Evolutionary conservation across 495 filamentous ascomycete species (phyloP).

Genomic region (Talaromyces adpressus): DNA sequence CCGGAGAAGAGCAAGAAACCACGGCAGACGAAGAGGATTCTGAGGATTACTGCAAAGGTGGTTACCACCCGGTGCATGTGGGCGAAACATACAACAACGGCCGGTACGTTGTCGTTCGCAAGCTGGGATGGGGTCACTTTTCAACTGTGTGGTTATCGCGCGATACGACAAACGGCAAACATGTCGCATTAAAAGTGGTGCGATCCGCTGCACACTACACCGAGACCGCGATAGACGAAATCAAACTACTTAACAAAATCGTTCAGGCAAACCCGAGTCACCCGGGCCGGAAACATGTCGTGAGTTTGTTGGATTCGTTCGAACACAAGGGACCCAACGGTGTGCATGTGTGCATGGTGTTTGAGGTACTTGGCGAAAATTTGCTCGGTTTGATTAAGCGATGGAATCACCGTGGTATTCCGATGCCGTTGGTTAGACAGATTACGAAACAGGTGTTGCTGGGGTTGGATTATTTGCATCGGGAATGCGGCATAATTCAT

Average conservation of each 20-base stretch:
- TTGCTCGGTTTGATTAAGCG: conserved; percentile 92
- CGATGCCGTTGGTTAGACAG: conserved; percentile 92
- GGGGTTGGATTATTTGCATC: conserved; percentile 90
- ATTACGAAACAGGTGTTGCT: conserved; percentile 97
- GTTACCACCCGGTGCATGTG: conserved; percentile 89
- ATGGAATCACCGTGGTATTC: conserved; percentile 96
- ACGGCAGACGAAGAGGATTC: conserved; percentile 98
- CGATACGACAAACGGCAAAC: conserved; percentile 85
- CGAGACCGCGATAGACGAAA: conserved; percentile 97
- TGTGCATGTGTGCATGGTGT: conserved; percentile 97
- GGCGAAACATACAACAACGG: conserved; percentile 98
- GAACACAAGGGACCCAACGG: conserved; percentile 97
- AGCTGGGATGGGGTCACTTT: conserved; percentile 98
- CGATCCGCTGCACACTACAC: conserved; percentile 97
- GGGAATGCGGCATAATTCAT: conserved; percentile 98
- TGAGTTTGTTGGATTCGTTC: conserved; percentile 92
- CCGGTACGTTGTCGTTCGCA: conserved; percentile 92
- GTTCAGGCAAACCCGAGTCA: conserved; percentile 91
- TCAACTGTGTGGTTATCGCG: conserved; percentile 96
- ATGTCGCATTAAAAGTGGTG: conserved; percentile 96
- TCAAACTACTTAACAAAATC: conserved; percentile 94
- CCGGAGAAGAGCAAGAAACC: conserved; percentile 78
- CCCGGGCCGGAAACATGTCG: conserved; percentile 88
- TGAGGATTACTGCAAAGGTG: conserved; percentile 98
- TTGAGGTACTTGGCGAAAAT: conserved; percentile 96